Conservation (phyloP, 331 rosid genomes). For the Ulmus americana region DNA sequence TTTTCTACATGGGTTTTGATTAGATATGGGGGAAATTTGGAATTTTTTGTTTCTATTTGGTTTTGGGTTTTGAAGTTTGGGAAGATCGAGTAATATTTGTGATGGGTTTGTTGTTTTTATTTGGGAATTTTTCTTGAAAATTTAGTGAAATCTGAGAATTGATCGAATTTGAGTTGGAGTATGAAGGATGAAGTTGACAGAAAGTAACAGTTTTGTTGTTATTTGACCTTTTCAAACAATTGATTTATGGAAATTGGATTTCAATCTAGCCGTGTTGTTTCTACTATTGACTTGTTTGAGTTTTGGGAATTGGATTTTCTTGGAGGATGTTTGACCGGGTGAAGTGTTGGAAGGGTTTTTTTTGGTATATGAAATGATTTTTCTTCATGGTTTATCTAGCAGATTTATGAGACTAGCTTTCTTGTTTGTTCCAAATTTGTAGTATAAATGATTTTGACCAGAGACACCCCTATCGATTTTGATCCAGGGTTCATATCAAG, state of each 20-base stretch:
- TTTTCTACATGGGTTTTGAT: background rate
- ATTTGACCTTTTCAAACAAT: constrained; percentile 3
- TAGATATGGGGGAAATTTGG: background rate
- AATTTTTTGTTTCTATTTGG: background rate
- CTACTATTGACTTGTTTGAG: constrained; percentile 7
- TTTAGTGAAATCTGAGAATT: background rate
- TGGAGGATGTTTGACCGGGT: background rate
- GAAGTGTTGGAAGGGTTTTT: constrained; percentile 6
- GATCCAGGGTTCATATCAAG: constrained; percentile 69
- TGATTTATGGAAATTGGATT: background rate
- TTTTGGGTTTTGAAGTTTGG: background rate
- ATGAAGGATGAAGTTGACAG: background rate
- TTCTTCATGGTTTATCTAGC: background rate
- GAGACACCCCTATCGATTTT: constrained; percentile 9
- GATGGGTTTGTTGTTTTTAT: background rate
- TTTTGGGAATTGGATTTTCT: constrained; percentile 8
- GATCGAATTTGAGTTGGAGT: background rate
- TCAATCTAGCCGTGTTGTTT: constrained; percentile 1
- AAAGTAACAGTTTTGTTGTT: background rate
- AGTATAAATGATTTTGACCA: background rate
- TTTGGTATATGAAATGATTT: background rate
- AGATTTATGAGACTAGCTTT: background rate
- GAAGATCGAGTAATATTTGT: background rate
- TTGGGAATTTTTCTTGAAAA: constrained; percentile 15
- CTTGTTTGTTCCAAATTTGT: background rate